phyloP scores from a whole-genome alignment of 306 rosid genomes.

The Spatholobus suberectus region DNA sequence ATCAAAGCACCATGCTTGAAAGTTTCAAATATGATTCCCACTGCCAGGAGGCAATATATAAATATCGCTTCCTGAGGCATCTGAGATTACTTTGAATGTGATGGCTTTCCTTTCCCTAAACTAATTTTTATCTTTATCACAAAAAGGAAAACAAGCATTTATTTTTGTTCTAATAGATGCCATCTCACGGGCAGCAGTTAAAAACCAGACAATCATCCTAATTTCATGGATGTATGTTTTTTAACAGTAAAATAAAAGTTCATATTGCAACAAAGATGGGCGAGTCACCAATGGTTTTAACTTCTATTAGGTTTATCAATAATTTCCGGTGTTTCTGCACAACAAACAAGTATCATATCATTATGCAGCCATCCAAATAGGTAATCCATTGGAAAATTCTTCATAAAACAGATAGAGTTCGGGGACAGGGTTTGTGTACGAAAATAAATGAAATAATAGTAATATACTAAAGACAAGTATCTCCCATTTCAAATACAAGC shows the following conservation, averaged over 20 bases:
- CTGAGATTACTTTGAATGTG: too few relatives aligned
- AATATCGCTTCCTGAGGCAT: too few relatives aligned
- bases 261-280: neutral
- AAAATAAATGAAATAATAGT: slow-evolving; percentile 39
- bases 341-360: neutral
- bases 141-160: too few relatives aligned
- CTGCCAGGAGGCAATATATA: too few relatives aligned
- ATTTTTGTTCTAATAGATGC: too few relatives aligned
- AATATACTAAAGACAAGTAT: neutral
- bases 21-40: too few relatives aligned
- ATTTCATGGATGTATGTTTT: too few relatives aligned
- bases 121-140: too few relatives aligned
- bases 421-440: slow-evolving; percentile 4
- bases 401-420: slow-evolving; percentile 5
- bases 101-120: too few relatives aligned
- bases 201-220: too few relatives aligned
- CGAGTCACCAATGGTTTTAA: neutral
- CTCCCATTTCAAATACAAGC: slow-evolving; percentile 23
- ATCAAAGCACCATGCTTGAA: neutral
- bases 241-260: neutral
- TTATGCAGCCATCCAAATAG: slow-evolving; percentile 1
- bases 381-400: slow-evolving; percentile 14
- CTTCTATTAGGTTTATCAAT: neutral
- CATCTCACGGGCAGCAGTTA: too few relatives aligned
- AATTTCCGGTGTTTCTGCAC: neutral